These are phyloP conservation scores for Leptographium wingfieldii DNA, from an alignment of 2,329 filamentous ascomycete genomes.

Conservation along the genomic window DNA sequence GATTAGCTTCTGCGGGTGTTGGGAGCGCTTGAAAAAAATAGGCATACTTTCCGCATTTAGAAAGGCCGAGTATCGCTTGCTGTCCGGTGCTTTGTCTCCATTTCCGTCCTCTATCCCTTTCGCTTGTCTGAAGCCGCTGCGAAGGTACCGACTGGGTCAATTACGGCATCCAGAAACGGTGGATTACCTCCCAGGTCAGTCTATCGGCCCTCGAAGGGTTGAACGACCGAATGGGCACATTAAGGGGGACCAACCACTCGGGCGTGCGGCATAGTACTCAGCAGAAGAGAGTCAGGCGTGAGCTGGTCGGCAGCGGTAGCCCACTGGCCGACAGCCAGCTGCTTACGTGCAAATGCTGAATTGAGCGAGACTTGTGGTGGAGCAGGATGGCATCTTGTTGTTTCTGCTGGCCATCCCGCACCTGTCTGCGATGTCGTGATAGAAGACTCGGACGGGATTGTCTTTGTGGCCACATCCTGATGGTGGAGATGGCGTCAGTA, in stretches of 20 bases:
- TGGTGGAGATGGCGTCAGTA: neutral
- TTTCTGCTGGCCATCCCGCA: neutral
- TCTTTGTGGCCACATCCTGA: neutral
- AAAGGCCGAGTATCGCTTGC: too few relatives aligned
- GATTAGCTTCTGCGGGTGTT: neutral
- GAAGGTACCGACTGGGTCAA: too few relatives aligned
- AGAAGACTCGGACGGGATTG: neutral
- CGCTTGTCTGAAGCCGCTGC: too few relatives aligned
- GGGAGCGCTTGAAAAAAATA: neutral
- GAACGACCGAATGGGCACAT: too few relatives aligned
- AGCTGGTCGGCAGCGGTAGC: neutral
- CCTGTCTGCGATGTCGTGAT: slow-evolving; percentile 5
- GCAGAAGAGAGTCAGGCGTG: neutral
- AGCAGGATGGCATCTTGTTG: neutral
- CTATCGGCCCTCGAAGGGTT: too few relatives aligned
- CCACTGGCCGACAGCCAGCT: neutral
- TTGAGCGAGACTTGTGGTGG: neutral
- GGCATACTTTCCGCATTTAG: neutral
- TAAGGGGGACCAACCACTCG: slow-evolving; percentile 3
- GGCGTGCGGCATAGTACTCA: slow-evolving; percentile 1
- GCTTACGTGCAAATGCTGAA: neutral
- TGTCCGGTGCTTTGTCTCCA: too few relatives aligned
- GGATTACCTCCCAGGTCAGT: too few relatives aligned
- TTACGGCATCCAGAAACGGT: too few relatives aligned
- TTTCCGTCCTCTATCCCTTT: too few relatives aligned